Conservation (phyloP, 2,329 filamentous ascomycete genomes). For the Nannizziopsis barbatae region DNA sequence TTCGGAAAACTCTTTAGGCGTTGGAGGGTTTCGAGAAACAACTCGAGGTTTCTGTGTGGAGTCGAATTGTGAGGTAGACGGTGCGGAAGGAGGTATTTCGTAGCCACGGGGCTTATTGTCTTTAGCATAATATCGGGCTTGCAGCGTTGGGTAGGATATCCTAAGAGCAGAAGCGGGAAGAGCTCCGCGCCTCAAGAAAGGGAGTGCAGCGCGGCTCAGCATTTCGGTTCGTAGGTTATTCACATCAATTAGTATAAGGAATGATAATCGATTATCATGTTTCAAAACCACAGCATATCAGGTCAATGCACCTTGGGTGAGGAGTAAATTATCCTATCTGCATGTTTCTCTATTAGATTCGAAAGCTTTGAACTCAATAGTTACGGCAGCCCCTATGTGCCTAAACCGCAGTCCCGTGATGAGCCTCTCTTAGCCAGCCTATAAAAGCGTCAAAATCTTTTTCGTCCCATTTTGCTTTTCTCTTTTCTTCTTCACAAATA, state of each 20-base stretch:
- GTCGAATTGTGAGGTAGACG: constrained; percentile 16
- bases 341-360: background rate
- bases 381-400: background rate
- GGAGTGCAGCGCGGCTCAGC: constrained; percentile 37
- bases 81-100: constrained; percentile 16
- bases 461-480: constrained; percentile 19
- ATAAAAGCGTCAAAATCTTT: constrained; percentile 4
- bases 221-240: constrained; percentile 23
- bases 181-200: constrained; percentile 35
- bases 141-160: constrained; percentile 25
- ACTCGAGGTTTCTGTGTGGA: constrained; percentile 20
- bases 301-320: background rate
- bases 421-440: background rate
- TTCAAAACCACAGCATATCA: constrained; percentile 3
- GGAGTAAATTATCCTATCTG: background rate
- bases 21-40: constrained; percentile 5
- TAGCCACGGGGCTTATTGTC: constrained; percentile 23
- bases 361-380: constrained; percentile 3
- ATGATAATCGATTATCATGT: constrained; percentile 18
- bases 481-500: constrained; percentile 32
- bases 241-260: constrained; percentile 14
- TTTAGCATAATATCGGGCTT: constrained; percentile 32
- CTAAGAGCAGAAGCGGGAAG: constrained; percentile 26
- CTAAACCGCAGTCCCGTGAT: constrained; percentile 7
- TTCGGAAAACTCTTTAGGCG: constrained; percentile 22